A percentile compares a stretch with the other conserved stretches of the same genome.
Conservation (phyloP, 2,329 filamentous ascomycete genomes). For the Diaporthe capsici region DNA sequence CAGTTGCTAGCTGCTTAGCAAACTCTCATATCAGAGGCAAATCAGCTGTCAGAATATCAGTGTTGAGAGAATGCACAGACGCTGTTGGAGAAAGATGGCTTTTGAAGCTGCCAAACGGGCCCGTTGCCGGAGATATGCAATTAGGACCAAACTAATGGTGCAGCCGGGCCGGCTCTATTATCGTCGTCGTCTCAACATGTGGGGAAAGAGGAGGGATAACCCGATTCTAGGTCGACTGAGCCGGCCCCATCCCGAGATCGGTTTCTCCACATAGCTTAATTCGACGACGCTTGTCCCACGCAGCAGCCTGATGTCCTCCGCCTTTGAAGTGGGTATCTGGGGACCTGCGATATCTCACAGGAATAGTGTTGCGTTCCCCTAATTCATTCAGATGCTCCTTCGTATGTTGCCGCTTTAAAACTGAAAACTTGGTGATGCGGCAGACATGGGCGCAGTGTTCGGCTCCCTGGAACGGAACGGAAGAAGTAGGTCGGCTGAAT, state of each 20-base stretch:
- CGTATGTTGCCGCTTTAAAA: background rate
- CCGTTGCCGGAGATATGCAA: slow-evolving; percentile 25
- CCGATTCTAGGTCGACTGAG: background rate
- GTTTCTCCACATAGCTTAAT: slow-evolving; percentile 33
- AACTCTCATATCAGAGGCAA: background rate
- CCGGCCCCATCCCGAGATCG: slow-evolving; percentile 11
- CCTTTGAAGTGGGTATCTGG: background rate
- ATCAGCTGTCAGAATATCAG: background rate
- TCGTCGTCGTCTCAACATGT: slow-evolving; percentile 4
- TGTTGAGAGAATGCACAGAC: background rate
- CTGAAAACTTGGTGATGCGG: background rate
- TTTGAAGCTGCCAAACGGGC: background rate
- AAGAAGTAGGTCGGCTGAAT: too few relatives aligned
- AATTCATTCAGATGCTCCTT: too few relatives aligned
- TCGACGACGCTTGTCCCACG: slow-evolving; percentile 19
- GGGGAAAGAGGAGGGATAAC: background rate
- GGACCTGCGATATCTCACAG: background rate
- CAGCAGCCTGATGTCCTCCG: background rate
- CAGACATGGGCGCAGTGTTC: too few relatives aligned
- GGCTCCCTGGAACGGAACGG: too few relatives aligned
- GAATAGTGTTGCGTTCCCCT: background rate
- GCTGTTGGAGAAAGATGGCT: background rate
- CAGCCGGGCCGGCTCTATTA: slow-evolving; percentile 16
- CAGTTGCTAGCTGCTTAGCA: background rate
- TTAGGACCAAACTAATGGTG: background rate